phyloP scores from a whole-genome alignment of 768 basidiomycete species.

The Hypholoma fasciculare region DNA sequence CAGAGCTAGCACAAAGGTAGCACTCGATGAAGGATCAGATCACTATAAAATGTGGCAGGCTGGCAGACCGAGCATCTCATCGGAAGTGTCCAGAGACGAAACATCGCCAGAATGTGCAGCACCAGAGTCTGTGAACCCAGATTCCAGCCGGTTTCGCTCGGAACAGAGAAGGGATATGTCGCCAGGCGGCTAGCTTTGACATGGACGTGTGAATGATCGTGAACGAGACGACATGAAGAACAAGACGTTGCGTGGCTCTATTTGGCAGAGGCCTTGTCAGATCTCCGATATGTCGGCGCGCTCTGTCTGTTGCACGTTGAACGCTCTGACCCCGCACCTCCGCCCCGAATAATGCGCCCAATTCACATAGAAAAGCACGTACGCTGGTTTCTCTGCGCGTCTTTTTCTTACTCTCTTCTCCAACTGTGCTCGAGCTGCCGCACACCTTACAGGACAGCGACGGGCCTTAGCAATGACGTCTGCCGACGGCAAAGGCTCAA shows the following conservation, averaged over 20 bases:
- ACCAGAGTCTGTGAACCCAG: neutral
- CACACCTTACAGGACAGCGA: neutral
- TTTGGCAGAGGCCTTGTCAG: constrained; percentile 7
- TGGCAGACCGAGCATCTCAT: neutral
- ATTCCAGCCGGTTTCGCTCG: constrained; percentile 3
- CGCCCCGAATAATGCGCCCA: no score
- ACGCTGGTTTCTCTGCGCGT: neutral
- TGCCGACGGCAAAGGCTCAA: neutral
- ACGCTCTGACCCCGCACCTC: no score
- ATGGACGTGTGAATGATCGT: constrained; percentile 16
- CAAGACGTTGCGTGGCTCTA: constrained; percentile 7
- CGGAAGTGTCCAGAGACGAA: neutral
- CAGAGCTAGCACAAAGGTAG: neutral
- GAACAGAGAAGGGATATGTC: constrained; percentile 12
- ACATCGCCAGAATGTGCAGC: neutral
- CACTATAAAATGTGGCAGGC: neutral
- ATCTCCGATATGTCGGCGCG: neutral
- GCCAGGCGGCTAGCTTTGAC: constrained; percentile 14
- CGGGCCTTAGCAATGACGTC: neutral
- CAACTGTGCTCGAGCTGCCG: neutral
- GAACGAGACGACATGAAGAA: neutral
- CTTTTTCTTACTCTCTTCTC: neutral
- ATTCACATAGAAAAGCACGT: no score
- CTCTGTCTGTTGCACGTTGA: no score
- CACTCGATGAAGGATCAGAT: neutral